A percentile compares a stretch with the other conserved stretches of the same genome.
Evolutionary conservation across 164 flowering plant genomes (phyloP).

Genomic region (Berberis thunbergii): DNA sequence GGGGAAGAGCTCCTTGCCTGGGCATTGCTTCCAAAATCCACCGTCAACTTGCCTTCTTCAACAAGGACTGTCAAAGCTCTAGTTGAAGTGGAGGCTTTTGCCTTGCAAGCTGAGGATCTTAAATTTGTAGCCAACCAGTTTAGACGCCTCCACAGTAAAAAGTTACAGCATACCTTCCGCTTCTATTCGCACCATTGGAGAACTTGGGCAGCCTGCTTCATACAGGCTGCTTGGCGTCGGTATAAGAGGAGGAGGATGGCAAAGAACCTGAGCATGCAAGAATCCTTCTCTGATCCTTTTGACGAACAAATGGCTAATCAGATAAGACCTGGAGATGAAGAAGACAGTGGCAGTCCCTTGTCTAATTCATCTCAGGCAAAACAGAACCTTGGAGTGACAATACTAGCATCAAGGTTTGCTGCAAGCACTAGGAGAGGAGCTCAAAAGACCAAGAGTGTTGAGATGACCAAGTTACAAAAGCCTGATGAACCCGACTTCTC

Average conservation of each 20-base stretch:
- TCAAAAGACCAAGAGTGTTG: conserved; percentile 47
- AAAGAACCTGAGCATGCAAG: conserved; percentile 29
- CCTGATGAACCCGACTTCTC: conserved; percentile 96
- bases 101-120: conserved; percentile 75
- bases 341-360: conserved; percentile 9
- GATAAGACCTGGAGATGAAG: conserved; percentile 21
- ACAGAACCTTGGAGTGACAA: conserved; percentile 47
- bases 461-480: conserved; percentile 52
- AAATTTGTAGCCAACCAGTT: conserved; percentile 90
- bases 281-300: conserved; percentile 28
- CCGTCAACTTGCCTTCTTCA: conserved; percentile 70
- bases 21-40: conserved; percentile 76
- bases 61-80: conserved; percentile 76
- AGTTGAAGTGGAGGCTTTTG: conserved; percentile 82
- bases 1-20: conserved; percentile 89
- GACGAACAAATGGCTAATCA: conserved; percentile 22
- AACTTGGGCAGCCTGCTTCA: conserved; percentile 97
- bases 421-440: conserved; percentile 75
- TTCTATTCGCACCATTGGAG: conserved; percentile 96
- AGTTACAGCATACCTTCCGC: conserved; percentile 81
- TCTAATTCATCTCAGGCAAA: conserved; percentile 27
- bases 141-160: conserved; percentile 82
- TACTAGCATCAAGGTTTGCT: conserved; percentile 73
- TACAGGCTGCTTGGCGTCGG: conserved; percentile 91
- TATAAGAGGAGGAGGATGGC: conserved; percentile 51